Evolutionary conservation across 2,329 filamentous ascomycete genomes (phyloP), one percentile per base, ranked within the genome.

Genomic region (Penicillium digitatum): DNA sequence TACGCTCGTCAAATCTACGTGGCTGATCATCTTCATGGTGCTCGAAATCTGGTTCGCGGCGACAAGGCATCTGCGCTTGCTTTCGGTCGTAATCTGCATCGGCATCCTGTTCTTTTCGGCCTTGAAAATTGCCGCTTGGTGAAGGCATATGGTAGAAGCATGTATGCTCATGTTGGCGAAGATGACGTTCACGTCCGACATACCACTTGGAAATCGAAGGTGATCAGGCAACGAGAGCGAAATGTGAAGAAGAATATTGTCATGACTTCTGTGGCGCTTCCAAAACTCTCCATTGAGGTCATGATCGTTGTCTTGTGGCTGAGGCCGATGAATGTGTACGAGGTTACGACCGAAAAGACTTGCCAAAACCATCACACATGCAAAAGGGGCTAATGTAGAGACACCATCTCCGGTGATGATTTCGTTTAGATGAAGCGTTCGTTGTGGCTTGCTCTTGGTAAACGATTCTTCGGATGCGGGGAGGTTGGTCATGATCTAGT

Each of bases 121-220:
- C 71, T 96, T 97, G 81, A 93, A 96, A 20, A 99, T 97, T 26
- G 94, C 94, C 2, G 93, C 94, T 75, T 99, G 94, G 68, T 99
- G 94, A n/a, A 99, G 78, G 71, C 93, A 97, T 51, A 99, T 97
- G 1, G 90, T 91, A 1, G 92, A 95, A 0, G 94, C 96, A 70
- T 97, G 92, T 31, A 99, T 90, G 69, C 89, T 91, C 90, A 99
- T 96, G 66, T 97, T 97, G 54, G 89, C 85, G 70, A 96, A 97
- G 5, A 97, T 85, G 51, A 93, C 85, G 61, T 96, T 97, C 3
- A 91, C 82, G 66, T 92, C 88, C 16, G 80, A 77, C 32, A 96
- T 76, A 0, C 90, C 90, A 16, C 77, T 76, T 0, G 94, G 91
- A 31, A 97, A 78, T 62, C 93, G 90, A 31, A 97, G 80, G 61